phyloP scores from a whole-genome alignment of 371 early-diverging fungal species.

The Lichtheimia corymbifera region DNA sequence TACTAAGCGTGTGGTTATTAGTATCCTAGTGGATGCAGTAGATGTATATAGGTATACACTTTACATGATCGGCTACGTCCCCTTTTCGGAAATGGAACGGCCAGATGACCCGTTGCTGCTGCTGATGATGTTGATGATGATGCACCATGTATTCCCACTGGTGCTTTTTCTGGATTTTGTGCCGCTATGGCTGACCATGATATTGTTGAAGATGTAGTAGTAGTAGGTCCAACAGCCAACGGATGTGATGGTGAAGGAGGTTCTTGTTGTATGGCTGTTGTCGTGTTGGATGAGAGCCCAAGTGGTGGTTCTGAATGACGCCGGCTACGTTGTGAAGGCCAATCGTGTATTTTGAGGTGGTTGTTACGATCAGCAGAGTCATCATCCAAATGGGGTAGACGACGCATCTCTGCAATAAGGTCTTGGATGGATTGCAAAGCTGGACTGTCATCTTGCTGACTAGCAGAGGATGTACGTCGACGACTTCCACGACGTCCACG shows the following conservation, averaged over 20 bases:
- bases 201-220: not conserved
- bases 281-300: not conserved
- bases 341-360: not conserved
- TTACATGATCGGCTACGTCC: too few relatives aligned
- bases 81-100: too few relatives aligned
- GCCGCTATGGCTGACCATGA: not conserved
- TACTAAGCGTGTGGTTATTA: not conserved
- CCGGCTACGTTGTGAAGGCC: conserved; percentile 12
- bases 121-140: too few relatives aligned
- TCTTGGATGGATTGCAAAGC: conserved; percentile 43
- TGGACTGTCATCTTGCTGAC: conserved; percentile 20
- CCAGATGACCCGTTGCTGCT: too few relatives aligned
- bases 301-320: conserved; percentile 35
- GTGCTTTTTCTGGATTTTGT: too few relatives aligned
- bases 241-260: not conserved
- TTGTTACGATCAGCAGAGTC: not conserved
- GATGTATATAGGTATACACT: too few relatives aligned
- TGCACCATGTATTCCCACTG: too few relatives aligned
- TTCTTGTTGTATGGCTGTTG: too few relatives aligned
- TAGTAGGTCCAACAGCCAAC: not conserved
- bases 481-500: conserved; percentile 27
- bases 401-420: conserved; percentile 39
- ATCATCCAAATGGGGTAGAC: conserved; percentile 10
- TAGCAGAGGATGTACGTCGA: conserved; percentile 12
- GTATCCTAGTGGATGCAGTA: not conserved